A percentile compares a stretch with the other conserved stretches of the same genome.
phyloP scores from a whole-genome alignment of 441 rosid genomes.

The Adansonia rubrostipa region DNA sequence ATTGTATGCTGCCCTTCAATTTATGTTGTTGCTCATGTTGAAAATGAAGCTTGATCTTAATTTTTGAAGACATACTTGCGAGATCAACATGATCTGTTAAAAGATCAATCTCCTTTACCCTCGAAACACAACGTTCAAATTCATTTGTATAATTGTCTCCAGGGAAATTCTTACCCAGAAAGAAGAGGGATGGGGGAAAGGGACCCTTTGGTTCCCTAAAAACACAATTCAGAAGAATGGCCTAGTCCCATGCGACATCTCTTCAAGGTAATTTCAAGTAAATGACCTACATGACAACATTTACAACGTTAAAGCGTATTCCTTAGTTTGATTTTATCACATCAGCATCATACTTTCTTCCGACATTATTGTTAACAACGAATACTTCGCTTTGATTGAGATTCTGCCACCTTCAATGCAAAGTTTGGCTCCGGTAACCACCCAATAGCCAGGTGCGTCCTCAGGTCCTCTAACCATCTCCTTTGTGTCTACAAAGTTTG shows the following conservation, averaged over 20 bases:
- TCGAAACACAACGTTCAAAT: not conserved
- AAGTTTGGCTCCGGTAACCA: slow-evolving; percentile 90
- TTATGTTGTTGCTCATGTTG: not conserved
- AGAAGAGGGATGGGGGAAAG: not conserved
- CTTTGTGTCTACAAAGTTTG: slow-evolving; percentile 81
- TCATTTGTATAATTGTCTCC: not conserved
- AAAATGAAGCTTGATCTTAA: not conserved
- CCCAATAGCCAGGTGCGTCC: slow-evolving; percentile 92
- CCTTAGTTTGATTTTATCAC: not conserved
- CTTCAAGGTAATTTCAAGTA: slow-evolving; percentile 7
- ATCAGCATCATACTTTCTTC: slow-evolving; percentile 64
- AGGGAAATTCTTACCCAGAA: not conserved
- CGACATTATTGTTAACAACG: slow-evolving; percentile 75
- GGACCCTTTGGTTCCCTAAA: not conserved
- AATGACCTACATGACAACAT: slow-evolving; percentile 28
- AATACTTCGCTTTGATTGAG: slow-evolving; percentile 78
- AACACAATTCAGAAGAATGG: not conserved
- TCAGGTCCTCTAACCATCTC: slow-evolving; percentile 93
- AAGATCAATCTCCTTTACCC: not conserved
- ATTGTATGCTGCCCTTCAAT: not conserved
- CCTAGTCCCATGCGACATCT: not conserved
- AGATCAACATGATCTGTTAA: not conserved
- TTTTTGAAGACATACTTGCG: not conserved
- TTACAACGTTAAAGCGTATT: slow-evolving; percentile 22
- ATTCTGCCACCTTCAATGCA: slow-evolving; percentile 78